Conservation (phyloP, 106 monocot genomes). For the Allium cepa region DNA sequence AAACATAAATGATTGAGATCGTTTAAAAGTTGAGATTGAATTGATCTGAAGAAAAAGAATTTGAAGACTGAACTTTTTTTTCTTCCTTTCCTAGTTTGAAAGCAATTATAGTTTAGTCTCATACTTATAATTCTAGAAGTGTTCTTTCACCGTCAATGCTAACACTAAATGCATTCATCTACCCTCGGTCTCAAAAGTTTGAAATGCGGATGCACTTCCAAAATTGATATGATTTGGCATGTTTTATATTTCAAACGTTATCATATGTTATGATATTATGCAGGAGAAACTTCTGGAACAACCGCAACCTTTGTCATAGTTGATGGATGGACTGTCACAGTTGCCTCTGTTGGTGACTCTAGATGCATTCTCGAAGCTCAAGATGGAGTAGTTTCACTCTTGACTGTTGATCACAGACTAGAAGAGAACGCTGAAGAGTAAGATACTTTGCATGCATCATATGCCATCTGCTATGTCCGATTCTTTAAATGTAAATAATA, state of each 20-base stretch:
- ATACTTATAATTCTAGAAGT: neutral
- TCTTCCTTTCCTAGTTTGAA: neutral
- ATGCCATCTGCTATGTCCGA: neutral
- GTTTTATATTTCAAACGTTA: too few species aligned
- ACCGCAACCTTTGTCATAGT: conserved; percentile 92
- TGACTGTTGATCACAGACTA: conserved; percentile 88
- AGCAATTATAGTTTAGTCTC: neutral
- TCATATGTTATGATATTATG: neutral
- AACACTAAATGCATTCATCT: too few species aligned
- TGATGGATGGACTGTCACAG: conserved; percentile 89
- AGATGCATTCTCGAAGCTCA: conserved; percentile 84
- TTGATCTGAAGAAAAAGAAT: too few species aligned
- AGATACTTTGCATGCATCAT: conserved; percentile 1
- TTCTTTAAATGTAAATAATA: conserved; percentile 2
- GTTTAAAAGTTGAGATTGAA: too few species aligned
- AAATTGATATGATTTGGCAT: too few species aligned
- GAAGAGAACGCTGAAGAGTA: conserved; percentile 96
- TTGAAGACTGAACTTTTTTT: neutral
- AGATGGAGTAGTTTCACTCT: conserved; percentile 57
- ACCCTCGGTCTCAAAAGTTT: too few species aligned
- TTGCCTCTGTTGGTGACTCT: conserved; percentile 90
- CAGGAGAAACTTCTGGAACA: conserved; percentile 87
- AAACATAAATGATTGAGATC: too few species aligned
- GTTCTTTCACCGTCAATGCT: too few species aligned
- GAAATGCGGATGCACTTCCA: too few species aligned